Conservation (phyloP, 2,329 filamentous ascomycete species). For the Aspergillus fischeri region DNA sequence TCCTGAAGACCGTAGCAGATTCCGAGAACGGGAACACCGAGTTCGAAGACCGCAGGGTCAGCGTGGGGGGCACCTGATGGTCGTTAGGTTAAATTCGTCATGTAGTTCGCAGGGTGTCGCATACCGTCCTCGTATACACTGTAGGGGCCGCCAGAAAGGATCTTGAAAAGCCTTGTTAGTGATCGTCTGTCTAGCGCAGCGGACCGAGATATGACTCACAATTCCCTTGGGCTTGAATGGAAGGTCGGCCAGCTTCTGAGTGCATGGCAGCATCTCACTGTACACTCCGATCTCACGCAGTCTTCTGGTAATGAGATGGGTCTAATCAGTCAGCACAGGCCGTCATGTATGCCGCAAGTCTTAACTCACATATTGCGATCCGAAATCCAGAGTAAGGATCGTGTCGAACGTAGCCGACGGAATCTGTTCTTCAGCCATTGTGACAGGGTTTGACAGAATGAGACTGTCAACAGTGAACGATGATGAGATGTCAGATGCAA, state of each 20-base stretch:
- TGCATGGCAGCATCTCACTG: slow-evolving; percentile 84
- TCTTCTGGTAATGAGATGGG: slow-evolving; percentile 32
- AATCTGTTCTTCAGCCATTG: slow-evolving; percentile 16
- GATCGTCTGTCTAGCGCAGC: not conserved
- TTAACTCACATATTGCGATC: slow-evolving; percentile 27
- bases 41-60: slow-evolving; percentile 75
- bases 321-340: slow-evolving; percentile 3
- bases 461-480: not conserved
- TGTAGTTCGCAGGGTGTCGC: not conserved
- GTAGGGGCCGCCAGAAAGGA: slow-evolving; percentile 51
- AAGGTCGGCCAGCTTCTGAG: slow-evolving; percentile 72
- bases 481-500: not conserved
- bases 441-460: slow-evolving; percentile 2
- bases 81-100: not conserved
- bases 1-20: slow-evolving; percentile 67
- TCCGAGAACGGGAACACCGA: slow-evolving; percentile 58
- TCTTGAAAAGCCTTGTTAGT: not conserved
- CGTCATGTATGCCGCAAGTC: not conserved
- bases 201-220: slow-evolving; percentile 40
- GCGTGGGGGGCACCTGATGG: slow-evolving; percentile 64
- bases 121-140: slow-evolving; percentile 69
- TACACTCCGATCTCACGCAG: slow-evolving; percentile 77
- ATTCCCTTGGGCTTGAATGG: slow-evolving; percentile 78
- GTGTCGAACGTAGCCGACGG: slow-evolving; percentile 52
- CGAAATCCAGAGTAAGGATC: slow-evolving; percentile 69